A percentile compares a stretch with the other conserved stretches of the same genome.
phyloP scores from a whole-genome alignment of 2,329 filamentous ascomycete genomes.

The Cercospora citrullina region DNA sequence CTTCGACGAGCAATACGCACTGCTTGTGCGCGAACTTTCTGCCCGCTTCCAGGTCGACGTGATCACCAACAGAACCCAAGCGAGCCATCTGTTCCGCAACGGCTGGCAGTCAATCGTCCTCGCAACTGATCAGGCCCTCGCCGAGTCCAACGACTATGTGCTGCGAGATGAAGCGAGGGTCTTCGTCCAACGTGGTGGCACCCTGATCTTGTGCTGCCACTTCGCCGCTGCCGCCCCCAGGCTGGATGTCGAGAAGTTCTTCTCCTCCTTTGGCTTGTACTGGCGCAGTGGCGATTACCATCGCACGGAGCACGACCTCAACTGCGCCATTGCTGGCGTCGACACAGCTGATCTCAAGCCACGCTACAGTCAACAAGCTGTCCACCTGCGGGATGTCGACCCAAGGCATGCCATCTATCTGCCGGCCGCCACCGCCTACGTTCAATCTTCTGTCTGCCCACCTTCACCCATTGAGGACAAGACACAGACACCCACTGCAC shows the following conservation, averaged over 20 bases:
- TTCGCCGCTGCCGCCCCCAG: conserved; percentile 20
- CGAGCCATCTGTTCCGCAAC: conserved; percentile 14
- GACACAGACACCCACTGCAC: conserved; percentile 27
- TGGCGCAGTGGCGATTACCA: conserved; percentile 29
- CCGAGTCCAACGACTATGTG: conserved; percentile 11
- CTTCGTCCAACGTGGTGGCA: conserved; percentile 28
- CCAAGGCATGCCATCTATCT: conserved; percentile 25
- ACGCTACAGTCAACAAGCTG: conserved; percentile 28
- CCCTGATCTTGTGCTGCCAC: conserved; percentile 26
- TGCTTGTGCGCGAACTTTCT: conserved; percentile 15
- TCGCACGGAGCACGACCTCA: conserved; percentile 26
- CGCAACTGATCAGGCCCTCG: conserved; percentile 23
- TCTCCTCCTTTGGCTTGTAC: conserved; percentile 23
- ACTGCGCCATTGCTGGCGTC: conserved; percentile 16
- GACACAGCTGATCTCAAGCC: conserved; percentile 14
- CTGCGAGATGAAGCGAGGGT: conserved; percentile 20
- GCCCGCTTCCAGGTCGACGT: conserved; percentile 21
- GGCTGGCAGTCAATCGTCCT: conserved; percentile 19
- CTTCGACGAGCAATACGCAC: conserved; percentile 24
- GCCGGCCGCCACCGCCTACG: conserved; percentile 16
- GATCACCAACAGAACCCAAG: conserved; percentile 18
- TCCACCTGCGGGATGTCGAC: conserved; percentile 25
- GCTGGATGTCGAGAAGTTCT: conserved; percentile 20
- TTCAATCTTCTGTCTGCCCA: conserved; percentile 24
- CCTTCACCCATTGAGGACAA: conserved; percentile 19